phyloP scores from a whole-genome alignment of 108 stramenopile genomes.

The Nitzschia palea region DNA sequence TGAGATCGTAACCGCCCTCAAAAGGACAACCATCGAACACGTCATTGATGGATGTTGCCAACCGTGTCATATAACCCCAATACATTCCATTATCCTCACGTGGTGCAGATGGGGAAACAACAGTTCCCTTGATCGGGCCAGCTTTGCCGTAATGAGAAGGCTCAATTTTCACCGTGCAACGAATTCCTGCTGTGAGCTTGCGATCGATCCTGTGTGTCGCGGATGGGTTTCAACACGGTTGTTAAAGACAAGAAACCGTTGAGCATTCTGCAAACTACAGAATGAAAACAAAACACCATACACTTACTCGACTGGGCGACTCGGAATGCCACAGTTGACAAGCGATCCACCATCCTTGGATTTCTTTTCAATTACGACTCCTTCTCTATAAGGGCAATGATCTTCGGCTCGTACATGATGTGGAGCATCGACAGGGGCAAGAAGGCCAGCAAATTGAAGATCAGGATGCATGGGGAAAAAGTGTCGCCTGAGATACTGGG shows the following conservation, averaged over 20 bases:
- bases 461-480: constrained; percentile 96
- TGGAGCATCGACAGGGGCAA: constrained; percentile 95
- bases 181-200: constrained; percentile 72
- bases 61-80: constrained; percentile 93
- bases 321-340: constrained; percentile 85
- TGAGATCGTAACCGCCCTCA: constrained; percentile 90
- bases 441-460: constrained; percentile 92
- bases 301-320: constrained; percentile 73
- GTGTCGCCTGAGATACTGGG: constrained; percentile 89
- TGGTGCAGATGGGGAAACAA: constrained; percentile 83
- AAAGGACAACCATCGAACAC: constrained; percentile 90
- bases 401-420: constrained; percentile 95
- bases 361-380: constrained; percentile 80
- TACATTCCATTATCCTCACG: constrained; percentile 90
- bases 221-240: too few relatives aligned
- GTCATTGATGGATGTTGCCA: constrained; percentile 82
- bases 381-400: constrained; percentile 84
- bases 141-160: constrained; percentile 53
- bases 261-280: background rate
- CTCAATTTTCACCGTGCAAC: constrained; percentile 89
- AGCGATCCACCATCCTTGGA: constrained; percentile 45
- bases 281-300: background rate
- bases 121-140: constrained; percentile 59
- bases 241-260: constrained; percentile 9
- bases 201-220: constrained; percentile 81